These are phyloP conservation scores for Clonostachys byssicola DNA, from an alignment of 2,329 filamentous ascomycete genomes.

Conservation along the genomic window DNA sequence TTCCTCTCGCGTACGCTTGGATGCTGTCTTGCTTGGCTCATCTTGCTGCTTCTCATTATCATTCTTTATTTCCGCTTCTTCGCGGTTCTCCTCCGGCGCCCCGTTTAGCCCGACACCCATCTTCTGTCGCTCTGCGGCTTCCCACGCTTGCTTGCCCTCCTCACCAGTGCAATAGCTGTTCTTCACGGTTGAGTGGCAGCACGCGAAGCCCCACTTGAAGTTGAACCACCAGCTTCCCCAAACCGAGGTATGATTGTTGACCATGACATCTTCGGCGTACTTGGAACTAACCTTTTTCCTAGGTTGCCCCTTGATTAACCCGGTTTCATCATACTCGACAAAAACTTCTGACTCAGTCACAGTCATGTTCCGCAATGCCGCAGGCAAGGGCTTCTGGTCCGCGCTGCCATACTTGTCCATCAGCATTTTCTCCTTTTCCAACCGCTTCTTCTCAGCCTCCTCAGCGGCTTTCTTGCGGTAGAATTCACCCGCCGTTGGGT, in stretches of 20 bases:
- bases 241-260: constrained; percentile 87
- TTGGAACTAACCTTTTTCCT: constrained; percentile 79
- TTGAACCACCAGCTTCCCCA: constrained; percentile 98
- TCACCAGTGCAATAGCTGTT: constrained; percentile 98
- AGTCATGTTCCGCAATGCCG: constrained; percentile 60
- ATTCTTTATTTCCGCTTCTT: constrained; percentile 10
- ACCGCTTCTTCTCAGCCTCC: constrained; percentile 65
- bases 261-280: constrained; percentile 81
- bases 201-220: constrained; percentile 94
- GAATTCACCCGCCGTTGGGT: constrained; percentile 89
- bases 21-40: constrained; percentile 33
- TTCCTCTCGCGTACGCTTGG: constrained; percentile 72
- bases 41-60: constrained; percentile 20
- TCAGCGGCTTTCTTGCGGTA: constrained; percentile 75
- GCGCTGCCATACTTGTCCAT: constrained; percentile 79
- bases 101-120: constrained; percentile 36
- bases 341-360: constrained; percentile 81
- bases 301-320: constrained; percentile 82
- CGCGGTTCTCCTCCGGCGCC: constrained; percentile 12
- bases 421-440: constrained; percentile 65
- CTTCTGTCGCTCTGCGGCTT: constrained; percentile 65
- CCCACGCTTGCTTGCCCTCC: constrained; percentile 76
- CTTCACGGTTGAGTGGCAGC: constrained; percentile 89
- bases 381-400: constrained; percentile 50
- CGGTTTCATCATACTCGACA: constrained; percentile 90